Evolutionary conservation across 805 yeast species (phyloP).

Genomic region (Starmerella sp.): DNA sequence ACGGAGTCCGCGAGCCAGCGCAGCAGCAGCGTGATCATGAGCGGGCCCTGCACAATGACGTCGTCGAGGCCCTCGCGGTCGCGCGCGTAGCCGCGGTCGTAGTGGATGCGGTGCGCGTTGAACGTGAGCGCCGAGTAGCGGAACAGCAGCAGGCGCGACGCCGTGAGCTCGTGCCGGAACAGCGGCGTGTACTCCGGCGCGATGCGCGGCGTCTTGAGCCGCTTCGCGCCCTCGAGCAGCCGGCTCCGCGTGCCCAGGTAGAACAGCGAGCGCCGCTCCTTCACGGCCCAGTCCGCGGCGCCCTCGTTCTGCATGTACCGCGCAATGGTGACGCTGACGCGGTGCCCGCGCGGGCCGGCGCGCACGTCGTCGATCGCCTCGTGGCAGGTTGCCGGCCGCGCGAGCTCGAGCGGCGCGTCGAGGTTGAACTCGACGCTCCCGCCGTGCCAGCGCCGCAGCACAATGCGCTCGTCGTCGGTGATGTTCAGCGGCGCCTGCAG

Average conservation of each 20-base stretch:
- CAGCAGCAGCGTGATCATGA: constrained; percentile 50
- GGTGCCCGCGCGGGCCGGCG: constrained; percentile 4
- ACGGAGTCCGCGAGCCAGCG: constrained; percentile 36
- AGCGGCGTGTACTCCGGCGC: constrained; percentile 3
- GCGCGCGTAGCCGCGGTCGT: constrained; percentile 45
- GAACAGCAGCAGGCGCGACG: constrained; percentile 38
- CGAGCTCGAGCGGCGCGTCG: constrained; percentile 30
- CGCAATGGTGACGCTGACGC: constrained; percentile 42
- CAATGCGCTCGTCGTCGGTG: constrained; percentile 27
- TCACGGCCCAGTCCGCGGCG: constrained; percentile 26
- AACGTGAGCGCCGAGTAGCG: constrained; percentile 66
- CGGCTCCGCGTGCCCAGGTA: constrained; percentile 36
- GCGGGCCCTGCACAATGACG: constrained; percentile 71
- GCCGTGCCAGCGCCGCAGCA: constrained; percentile 65
- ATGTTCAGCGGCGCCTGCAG: constrained; percentile 50
- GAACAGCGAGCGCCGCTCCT: constrained; percentile 50
- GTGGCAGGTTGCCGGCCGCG: constrained; percentile 36
- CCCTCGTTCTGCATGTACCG: constrained; percentile 34
- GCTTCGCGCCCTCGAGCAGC: background rate
- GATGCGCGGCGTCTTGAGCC: background rate
- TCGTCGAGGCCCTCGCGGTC: constrained; percentile 48
- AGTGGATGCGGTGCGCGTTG: constrained; percentile 79
- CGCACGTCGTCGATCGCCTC: constrained; percentile 38
- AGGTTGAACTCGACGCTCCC: constrained; percentile 44
- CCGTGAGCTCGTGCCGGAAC: constrained; percentile 27